Evolutionary conservation across 148 eudicot species (phyloP), one percentile per base, ranked within the genome.

Genomic region (Chenopodium quinoa): DNA sequence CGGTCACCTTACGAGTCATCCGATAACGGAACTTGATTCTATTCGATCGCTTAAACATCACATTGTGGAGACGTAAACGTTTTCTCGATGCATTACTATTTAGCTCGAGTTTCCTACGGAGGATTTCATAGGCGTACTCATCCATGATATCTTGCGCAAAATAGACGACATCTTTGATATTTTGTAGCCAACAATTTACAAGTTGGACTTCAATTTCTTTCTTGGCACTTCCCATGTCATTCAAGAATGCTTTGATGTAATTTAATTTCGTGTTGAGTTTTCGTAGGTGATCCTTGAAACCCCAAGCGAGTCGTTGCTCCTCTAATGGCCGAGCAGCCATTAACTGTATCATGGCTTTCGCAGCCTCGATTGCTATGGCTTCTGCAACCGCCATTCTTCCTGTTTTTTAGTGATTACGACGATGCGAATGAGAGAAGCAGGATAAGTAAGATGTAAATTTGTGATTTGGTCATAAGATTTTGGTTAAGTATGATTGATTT

Each of bases 211-310:
- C 27, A 8, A 13, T 32, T 25, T 74, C 62, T 23, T 23, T 12
- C 8, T 25, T 50, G 58, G 37, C 40, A 1, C 63, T 50, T 4
- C 62, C 77, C 16, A 56, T 12, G 25, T 78, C 80, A 1, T 65
- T 31, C 16, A 78, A 37, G 25, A 78, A 78, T 11, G 80, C 80
- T 47, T 40, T 37, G 29, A 44, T 23, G 72, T 78, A 65, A 19
- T 22, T 34, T 4, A 78, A 65, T 25, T 65, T 78, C 4, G 23
- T 11, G 20, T 63, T 78, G 11, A 78, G 60, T 31, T 66, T 78
- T 9, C 29, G 4, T 1, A 78, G 60, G 7, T 78, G 71, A 46
- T 78, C 72, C 40, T 65, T 78, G 72, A 65, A 65, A 23, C 72
- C 37, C 71, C 80, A 64, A 11, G 22, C 80, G n/a, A 44, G 56